These are phyloP conservation scores for Phytophthora kernoviae DNA, from an alignment of 352 stramenopile species.

Conservation along the genomic window DNA sequence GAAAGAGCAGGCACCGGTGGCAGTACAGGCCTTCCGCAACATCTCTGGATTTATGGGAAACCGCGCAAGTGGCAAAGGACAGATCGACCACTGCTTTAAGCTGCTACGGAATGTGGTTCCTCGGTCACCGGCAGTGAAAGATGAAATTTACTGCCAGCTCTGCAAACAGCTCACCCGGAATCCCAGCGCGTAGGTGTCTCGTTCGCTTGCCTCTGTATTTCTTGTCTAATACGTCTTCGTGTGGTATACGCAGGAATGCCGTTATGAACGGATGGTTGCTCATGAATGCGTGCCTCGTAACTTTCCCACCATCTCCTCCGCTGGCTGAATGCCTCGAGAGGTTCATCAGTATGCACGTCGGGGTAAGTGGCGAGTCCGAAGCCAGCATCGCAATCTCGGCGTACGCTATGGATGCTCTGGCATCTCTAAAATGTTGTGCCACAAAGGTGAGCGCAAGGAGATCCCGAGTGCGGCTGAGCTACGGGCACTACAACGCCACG, in stretches of 20 bases:
- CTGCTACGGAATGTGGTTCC: conserved; percentile 71
- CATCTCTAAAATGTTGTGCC: conserved; percentile 38
- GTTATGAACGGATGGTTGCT: conserved; percentile 74
- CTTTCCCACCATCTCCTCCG: conserved; percentile 53
- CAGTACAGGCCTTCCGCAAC: conserved; percentile 74
- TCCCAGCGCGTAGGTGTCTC: conserved; percentile 39
- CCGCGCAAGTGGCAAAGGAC: conserved; percentile 56
- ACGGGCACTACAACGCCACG: conserved; percentile 51
- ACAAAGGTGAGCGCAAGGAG: conserved; percentile 57
- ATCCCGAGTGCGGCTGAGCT: conserved; percentile 65
- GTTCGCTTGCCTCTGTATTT: neutral
- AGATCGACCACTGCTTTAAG: conserved; percentile 76
- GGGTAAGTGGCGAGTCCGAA: conserved; percentile 11
- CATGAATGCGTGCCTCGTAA: conserved; percentile 64
- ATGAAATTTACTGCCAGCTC: conserved; percentile 85
- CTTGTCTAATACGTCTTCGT: conserved; percentile 5
- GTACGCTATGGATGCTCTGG: conserved; percentile 50
- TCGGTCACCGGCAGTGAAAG: conserved; percentile 55
- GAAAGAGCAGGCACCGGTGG: conserved; percentile 50
- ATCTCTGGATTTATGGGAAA: conserved; percentile 85
- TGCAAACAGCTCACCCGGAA: conserved; percentile 81
- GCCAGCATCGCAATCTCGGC: conserved; percentile 33
- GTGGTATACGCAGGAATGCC: conserved; percentile 37
- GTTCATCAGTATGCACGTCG: conserved; percentile 54
- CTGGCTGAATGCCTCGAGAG: conserved; percentile 59